A percentile compares a stretch with the other conserved stretches of the same genome.
Evolutionary conservation across 169 alveolate genomes (phyloP).

Genomic region (Neospora caninum): DNA sequence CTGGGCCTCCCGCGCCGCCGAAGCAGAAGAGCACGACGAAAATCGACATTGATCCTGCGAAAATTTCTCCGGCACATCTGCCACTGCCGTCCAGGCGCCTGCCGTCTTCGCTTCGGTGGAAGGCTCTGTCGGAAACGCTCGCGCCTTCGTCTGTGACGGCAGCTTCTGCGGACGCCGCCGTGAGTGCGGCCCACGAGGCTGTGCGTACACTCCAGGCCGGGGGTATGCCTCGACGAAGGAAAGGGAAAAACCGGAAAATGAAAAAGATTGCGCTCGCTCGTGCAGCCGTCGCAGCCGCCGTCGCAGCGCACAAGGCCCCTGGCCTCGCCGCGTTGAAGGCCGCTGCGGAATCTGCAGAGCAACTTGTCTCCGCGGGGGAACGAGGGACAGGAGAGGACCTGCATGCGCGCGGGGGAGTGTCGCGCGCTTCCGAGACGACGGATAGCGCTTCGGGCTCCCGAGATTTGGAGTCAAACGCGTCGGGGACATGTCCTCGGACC

Average conservation of each 20-base stretch:
- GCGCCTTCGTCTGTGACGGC: conserved; percentile 1
- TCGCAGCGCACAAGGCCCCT: conserved; percentile 39
- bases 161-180: background rate
- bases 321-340: conserved; percentile 3
- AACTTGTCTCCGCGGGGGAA: background rate
- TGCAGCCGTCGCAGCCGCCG: conserved; percentile 42
- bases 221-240: background rate
- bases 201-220: conserved; percentile 16
- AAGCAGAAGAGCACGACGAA: conserved; percentile 4
- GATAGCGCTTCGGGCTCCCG: too few relatives aligned
- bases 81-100: conserved; percentile 1
- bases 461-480: too few relatives aligned
- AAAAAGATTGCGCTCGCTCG: conserved; percentile 14
- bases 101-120: conserved; percentile 29
- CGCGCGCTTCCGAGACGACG: too few relatives aligned
- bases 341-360: conserved; percentile 22
- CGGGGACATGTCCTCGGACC: too few relatives aligned
- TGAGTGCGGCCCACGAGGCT: background rate
- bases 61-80: background rate
- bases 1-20: background rate
- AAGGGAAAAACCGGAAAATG: background rate
- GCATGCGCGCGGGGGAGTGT: too few relatives aligned
- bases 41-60: background rate
- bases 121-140: background rate
- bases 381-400: too few relatives aligned